These are phyloP conservation scores for Saturnispora galanensis DNA, from an alignment of 805 yeast species.

Conservation along the genomic window DNA sequence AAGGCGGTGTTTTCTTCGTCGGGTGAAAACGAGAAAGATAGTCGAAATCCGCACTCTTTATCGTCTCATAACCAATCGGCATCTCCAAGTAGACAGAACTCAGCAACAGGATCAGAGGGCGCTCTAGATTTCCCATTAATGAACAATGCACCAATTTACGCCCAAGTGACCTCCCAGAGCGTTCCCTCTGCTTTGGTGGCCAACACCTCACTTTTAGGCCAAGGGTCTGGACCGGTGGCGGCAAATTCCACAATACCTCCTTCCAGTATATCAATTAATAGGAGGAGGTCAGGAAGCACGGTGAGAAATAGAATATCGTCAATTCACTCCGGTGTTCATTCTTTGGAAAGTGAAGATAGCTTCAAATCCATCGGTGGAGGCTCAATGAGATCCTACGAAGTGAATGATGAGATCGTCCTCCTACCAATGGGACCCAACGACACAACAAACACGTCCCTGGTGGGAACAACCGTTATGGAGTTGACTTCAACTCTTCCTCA, in stretches of 20 bases:
- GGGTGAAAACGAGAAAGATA: not conserved
- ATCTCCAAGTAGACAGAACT: not conserved
- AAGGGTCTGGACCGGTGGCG: not conserved
- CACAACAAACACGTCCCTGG: constrained; percentile 11
- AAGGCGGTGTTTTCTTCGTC: constrained; percentile 10
- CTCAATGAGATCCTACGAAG: not conserved
- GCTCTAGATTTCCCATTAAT: constrained; percentile 4
- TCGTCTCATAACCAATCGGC: too few species aligned
- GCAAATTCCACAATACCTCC: not conserved
- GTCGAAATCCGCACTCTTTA: too few species aligned
- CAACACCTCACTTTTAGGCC: too few species aligned
- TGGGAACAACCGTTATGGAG: not conserved
- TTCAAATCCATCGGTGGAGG: constrained; percentile 1
- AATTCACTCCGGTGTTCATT: not conserved
- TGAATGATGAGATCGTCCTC: constrained; percentile 15
- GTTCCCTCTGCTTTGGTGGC: too few species aligned
- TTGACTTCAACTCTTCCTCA: too few species aligned
- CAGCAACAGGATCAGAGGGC: not conserved
- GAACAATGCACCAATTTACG: constrained; percentile 4
- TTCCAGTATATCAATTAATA: not conserved
- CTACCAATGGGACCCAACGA: constrained; percentile 23
- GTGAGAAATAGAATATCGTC: constrained; percentile 2
- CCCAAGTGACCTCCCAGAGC: not conserved
- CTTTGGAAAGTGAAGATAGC: not conserved
- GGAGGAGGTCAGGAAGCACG: constrained; percentile 5